Evolutionary conservation across 805 yeast species (phyloP).

Genomic region (Wickerhamomyces alni): DNA sequence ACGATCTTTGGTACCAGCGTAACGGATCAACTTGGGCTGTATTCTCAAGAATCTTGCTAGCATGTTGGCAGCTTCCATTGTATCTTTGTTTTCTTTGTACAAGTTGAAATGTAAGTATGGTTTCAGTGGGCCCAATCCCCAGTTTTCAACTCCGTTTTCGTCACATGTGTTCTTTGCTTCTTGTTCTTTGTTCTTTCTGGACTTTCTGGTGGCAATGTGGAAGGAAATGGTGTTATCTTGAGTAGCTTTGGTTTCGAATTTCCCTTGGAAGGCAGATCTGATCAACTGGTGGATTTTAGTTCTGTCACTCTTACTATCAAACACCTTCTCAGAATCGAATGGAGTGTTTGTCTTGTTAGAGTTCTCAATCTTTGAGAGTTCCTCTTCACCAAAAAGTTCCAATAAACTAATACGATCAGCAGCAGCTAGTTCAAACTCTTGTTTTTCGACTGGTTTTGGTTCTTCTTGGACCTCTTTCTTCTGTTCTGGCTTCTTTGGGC

Average conservation of each 20-base stretch:
- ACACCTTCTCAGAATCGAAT: constrained; percentile 50
- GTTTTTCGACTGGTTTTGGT: constrained; percentile 12
- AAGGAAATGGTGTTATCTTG: constrained; percentile 59
- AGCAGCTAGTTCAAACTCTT: constrained; percentile 36
- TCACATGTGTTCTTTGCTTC: constrained; percentile 30
- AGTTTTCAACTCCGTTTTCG: constrained; percentile 50
- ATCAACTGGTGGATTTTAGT: constrained; percentile 74
- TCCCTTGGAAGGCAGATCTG: constrained; percentile 66
- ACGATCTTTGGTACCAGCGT: constrained; percentile 95
- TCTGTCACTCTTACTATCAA: constrained; percentile 66
- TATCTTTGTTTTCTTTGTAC: constrained; percentile 92
- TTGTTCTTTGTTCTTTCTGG: constrained; percentile 33
- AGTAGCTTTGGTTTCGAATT: constrained; percentile 76
- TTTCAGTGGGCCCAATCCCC: constrained; percentile 69
- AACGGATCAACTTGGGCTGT: constrained; percentile 65
- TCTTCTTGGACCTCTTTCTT: neutral
- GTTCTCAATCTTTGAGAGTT: constrained; percentile 47
- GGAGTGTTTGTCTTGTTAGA: constrained; percentile 49
- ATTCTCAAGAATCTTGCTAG: constrained; percentile 67
- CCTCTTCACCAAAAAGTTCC: constrained; percentile 53
- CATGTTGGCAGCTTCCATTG: constrained; percentile 87
- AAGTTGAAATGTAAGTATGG: constrained; percentile 69
- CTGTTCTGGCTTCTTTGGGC: constrained; percentile 3
- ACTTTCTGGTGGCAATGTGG: constrained; percentile 41
- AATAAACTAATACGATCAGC: constrained; percentile 43